Percentiles rank a stretch among this genome's conserved stretches.
phyloP scores from a whole-genome alignment of 2,329 filamentous ascomycete species.

The Aureobasidium sp. region DNA sequence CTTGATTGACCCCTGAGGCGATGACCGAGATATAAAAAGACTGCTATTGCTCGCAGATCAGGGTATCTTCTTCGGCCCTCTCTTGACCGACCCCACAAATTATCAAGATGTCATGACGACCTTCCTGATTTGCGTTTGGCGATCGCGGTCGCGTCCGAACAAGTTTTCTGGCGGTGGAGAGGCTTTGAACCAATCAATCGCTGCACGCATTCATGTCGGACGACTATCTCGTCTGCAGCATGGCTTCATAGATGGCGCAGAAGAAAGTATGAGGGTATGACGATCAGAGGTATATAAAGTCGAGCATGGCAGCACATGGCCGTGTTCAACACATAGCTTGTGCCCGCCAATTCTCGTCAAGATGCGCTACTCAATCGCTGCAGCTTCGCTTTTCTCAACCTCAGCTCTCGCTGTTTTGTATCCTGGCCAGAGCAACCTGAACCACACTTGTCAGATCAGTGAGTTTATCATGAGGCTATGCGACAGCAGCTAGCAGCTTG shows the following conservation, averaged over 20 bases:
- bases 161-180: neutral
- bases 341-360: neutral
- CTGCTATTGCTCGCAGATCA: neutral
- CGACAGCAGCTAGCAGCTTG: constrained; percentile 18
- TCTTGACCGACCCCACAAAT: neutral
- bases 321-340: neutral
- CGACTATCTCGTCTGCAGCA: constrained; percentile 4
- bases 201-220: constrained; percentile 4
- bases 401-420: constrained; percentile 35
- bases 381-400: constrained; percentile 15
- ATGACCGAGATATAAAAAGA: neutral
- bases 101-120: neutral
- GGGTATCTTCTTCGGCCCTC: neutral
- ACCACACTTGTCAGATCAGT: constrained; percentile 52
- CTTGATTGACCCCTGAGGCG: neutral
- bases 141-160: neutral
- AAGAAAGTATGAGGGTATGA: neutral
- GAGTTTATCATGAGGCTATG: constrained; percentile 15
- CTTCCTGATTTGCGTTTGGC: constrained; percentile 3
- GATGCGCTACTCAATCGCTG: neutral
- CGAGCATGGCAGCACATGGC: neutral
- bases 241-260: constrained; percentile 1
- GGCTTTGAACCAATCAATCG: constrained; percentile 2
- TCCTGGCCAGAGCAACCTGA: constrained; percentile 40
- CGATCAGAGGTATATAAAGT: constrained; percentile 1